phyloP scores from a whole-genome alignment of 73 alveolate species.

The Paraurostyla sp. region DNA sequence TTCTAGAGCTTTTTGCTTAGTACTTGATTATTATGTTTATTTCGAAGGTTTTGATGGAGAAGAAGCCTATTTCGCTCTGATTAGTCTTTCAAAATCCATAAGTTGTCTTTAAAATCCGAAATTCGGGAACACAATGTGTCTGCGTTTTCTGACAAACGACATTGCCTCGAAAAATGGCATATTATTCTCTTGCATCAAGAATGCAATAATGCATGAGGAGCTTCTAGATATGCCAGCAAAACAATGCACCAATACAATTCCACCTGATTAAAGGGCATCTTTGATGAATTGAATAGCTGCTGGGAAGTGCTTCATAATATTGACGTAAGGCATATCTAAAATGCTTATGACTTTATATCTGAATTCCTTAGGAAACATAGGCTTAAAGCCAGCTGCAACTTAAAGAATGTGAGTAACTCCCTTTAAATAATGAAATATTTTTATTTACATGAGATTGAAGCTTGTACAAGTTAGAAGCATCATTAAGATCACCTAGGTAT shows the following conservation, averaged over 20 bases:
- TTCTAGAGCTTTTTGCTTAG: no score
- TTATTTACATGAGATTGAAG: neutral
- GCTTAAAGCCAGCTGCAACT: conserved; percentile 59
- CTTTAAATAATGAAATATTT: neutral
- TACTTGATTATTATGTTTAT: neutral
- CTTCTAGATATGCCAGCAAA: conserved; percentile 96
- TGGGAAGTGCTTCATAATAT: conserved; percentile 79
- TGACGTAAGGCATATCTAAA: conserved; percentile 78
- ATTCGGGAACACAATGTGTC: conserved; percentile 92
- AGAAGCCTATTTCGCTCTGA: conserved; percentile 44
- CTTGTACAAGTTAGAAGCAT: conserved; percentile 14
- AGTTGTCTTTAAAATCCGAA: conserved; percentile 90
- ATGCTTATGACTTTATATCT: conserved; percentile 75
- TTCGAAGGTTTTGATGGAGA: neutral
- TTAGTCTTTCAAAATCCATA: conserved; percentile 80
- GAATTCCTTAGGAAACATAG: conserved; percentile 71
- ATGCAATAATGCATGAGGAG: conserved; percentile 92
- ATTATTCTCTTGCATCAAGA: conserved; percentile 85
- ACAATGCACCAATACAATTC: conserved; percentile 92
- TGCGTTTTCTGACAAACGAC: conserved; percentile 78
- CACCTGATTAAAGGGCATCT: conserved; percentile 85
- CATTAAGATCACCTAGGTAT: conserved; percentile 45
- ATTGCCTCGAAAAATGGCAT: conserved; percentile 86
- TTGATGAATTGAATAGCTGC: conserved; percentile 79
- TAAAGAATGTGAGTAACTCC: conserved; percentile 71